Percentiles rank a stretch among this genome's conserved stretches.
Evolutionary conservation across 495 filamentous ascomycete species (phyloP).

Genomic region (Cercophora newfieldiana): DNA sequence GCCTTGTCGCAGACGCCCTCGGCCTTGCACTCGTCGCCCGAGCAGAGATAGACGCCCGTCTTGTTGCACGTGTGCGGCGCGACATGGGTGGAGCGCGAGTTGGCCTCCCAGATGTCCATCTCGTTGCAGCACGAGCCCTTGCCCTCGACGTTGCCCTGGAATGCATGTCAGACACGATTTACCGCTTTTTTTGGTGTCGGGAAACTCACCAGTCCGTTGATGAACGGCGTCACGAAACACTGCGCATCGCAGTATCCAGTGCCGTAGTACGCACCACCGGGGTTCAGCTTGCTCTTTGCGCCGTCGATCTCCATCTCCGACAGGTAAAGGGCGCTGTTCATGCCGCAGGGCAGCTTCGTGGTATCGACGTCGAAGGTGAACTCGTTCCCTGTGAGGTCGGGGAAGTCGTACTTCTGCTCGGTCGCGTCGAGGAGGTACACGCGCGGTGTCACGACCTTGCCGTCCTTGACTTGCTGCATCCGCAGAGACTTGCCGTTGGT

Average conservation of each 20-base stretch:
- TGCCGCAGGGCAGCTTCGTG: slow-evolving; percentile 61
- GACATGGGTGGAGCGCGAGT: slow-evolving; percentile 53
- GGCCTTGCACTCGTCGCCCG: slow-evolving; percentile 48
- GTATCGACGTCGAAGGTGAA: slow-evolving; percentile 66
- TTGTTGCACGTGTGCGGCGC: slow-evolving; percentile 61
- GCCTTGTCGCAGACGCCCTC: slow-evolving; percentile 62
- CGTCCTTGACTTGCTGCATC: slow-evolving; percentile 42
- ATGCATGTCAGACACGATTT: not conserved
- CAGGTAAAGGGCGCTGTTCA: slow-evolving; percentile 69
- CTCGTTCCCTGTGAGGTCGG: slow-evolving; percentile 60
- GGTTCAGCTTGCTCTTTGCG: slow-evolving; percentile 55
- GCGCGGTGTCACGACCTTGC: slow-evolving; percentile 47
- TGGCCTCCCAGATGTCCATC: slow-evolving; percentile 69
- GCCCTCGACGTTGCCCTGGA: slow-evolving; percentile 50
- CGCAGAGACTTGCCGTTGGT: slow-evolving; percentile 50
- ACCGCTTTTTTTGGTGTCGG: not conserved
- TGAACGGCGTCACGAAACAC: slow-evolving; percentile 58
- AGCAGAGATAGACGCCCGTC: slow-evolving; percentile 51
- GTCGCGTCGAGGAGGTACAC: slow-evolving; percentile 59
- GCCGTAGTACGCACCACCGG: slow-evolving; percentile 63
- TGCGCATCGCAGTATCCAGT: slow-evolving; percentile 74
- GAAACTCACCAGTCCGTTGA: slow-evolving; percentile 55
- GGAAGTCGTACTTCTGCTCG: slow-evolving; percentile 57
- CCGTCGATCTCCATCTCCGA: slow-evolving; percentile 62
- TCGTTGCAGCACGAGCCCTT: slow-evolving; percentile 61